Conservation (phyloP, 2,329 filamentous ascomycete species). For the Pseudopithomyces maydicus region DNA sequence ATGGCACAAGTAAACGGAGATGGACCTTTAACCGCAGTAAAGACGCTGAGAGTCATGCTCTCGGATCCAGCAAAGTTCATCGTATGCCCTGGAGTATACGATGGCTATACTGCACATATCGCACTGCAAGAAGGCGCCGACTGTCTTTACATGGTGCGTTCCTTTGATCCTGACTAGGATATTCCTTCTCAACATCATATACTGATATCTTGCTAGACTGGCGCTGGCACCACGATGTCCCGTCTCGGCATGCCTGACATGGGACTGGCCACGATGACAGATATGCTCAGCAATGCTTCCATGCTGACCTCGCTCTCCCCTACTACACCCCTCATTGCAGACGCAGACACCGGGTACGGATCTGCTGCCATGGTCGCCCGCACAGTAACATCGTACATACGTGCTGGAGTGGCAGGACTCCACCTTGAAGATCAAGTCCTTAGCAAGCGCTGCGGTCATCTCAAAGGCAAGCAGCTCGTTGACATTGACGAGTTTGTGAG, state of each 20-base stretch:
- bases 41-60: slow-evolving; percentile 39
- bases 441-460: slow-evolving; percentile 69
- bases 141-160: slow-evolving; percentile 68
- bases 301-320: slow-evolving; percentile 68
- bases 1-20: slow-evolving; percentile 15
- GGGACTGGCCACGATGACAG: slow-evolving; percentile 64
- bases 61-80: slow-evolving; percentile 47
- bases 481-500: slow-evolving; percentile 54
- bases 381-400: slow-evolving; percentile 59
- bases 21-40: slow-evolving; percentile 27
- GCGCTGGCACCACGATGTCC: slow-evolving; percentile 66
- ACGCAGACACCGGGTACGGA: slow-evolving; percentile 64
- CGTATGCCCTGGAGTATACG: slow-evolving; percentile 69
- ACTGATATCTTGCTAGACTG: slow-evolving; percentile 53
- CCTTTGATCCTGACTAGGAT: not conserved
- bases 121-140: slow-evolving; percentile 68
- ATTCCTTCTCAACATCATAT: not conserved
- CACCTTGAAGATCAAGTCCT: slow-evolving; percentile 69
- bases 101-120: slow-evolving; percentile 69
- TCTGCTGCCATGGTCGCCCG: slow-evolving; percentile 53
- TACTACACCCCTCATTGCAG: slow-evolving; percentile 63
- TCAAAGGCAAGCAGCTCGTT: slow-evolving; percentile 66
- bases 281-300: slow-evolving; percentile 67
- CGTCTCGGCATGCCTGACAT: slow-evolving; percentile 67
- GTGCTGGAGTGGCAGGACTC: slow-evolving; percentile 62